These are phyloP conservation scores for Leersia perrieri DNA, from an alignment of 176 grass and related monocot genomes.

Conservation along the genomic window DNA sequence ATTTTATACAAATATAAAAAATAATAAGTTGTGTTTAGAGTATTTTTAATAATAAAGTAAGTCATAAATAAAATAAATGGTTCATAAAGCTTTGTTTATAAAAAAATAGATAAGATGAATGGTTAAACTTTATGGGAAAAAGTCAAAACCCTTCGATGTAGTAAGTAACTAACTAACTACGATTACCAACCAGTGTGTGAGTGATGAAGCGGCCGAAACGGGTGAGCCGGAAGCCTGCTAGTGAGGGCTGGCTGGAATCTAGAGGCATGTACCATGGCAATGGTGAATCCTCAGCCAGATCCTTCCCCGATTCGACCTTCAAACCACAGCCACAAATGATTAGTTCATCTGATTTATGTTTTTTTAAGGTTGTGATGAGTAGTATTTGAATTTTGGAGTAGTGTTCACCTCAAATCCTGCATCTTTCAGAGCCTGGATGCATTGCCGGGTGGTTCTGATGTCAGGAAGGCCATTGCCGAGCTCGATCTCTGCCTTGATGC, in stretches of 20 bases:
- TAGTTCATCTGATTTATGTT: no score
- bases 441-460: slow-evolving; percentile 32
- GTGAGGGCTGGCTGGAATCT: slow-evolving; percentile 24
- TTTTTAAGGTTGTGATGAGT: no score
- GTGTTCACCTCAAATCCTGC: slow-evolving; percentile 43
- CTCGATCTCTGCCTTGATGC: slow-evolving; percentile 47
- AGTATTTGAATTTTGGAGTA: no score
- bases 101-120: no score
- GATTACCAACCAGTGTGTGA: slow-evolving; percentile 10
- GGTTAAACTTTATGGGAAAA: no score
- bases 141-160: no score
- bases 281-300: slow-evolving; percentile 40
- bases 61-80: no score
- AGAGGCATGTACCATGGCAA: slow-evolving; percentile 49
- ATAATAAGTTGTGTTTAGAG: no score
- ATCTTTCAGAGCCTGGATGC: slow-evolving; percentile 48
- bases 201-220: slow-evolving; percentile 32
- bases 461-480: slow-evolving; percentile 47
- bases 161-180: no score
- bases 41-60: no score
- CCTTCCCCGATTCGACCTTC: slow-evolving; percentile 32
- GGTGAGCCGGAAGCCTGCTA: slow-evolving; percentile 35
- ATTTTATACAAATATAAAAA: no score
- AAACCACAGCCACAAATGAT: neutral
- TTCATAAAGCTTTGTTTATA: no score